Percentiles rank a stretch among this genome's conserved stretches.
phyloP scores from a whole-genome alignment of 805 yeast genomes.

The Saccharomyces eubayanus region DNA sequence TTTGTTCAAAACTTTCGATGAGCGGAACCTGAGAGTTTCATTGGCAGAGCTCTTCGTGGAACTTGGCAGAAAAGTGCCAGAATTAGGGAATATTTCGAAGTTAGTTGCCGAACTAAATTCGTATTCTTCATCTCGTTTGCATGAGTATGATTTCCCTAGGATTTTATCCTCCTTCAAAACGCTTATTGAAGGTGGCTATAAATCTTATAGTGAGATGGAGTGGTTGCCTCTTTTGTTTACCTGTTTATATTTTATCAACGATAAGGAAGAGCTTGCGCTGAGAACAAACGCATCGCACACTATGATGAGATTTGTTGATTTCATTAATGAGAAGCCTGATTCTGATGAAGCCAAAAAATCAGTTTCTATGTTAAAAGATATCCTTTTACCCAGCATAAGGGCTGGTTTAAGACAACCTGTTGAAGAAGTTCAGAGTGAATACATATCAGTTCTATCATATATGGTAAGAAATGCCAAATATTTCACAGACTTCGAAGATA shows the following conservation, averaged over 20 bases:
- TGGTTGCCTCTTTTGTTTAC: slow-evolving; percentile 77
- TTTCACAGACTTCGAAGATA: slow-evolving; percentile 48
- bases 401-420: slow-evolving; percentile 53
- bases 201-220: slow-evolving; percentile 40
- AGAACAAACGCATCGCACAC: slow-evolving; percentile 67
- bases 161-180: slow-evolving; percentile 59
- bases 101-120: slow-evolving; percentile 65
- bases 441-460: slow-evolving; percentile 56
- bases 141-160: slow-evolving; percentile 71
- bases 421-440: slow-evolving; percentile 66
- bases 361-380: slow-evolving; percentile 37
- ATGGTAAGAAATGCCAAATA: slow-evolving; percentile 42
- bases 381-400: slow-evolving; percentile 57
- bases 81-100: slow-evolving; percentile 38
- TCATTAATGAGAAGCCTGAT: slow-evolving; percentile 30
- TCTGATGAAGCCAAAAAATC: slow-evolving; percentile 24
- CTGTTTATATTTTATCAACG: slow-evolving; percentile 62
- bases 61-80: slow-evolving; percentile 46
- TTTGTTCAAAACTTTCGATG: slow-evolving; percentile 51
- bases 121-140: slow-evolving; percentile 50
- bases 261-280: slow-evolving; percentile 69
- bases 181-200: slow-evolving; percentile 50
- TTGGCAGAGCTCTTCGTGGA: slow-evolving; percentile 52
- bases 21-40: slow-evolving; percentile 51
- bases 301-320: slow-evolving; percentile 58